phyloP scores from a whole-genome alignment of 2,329 filamentous ascomycete species.

The Cercospora citrullina region DNA sequence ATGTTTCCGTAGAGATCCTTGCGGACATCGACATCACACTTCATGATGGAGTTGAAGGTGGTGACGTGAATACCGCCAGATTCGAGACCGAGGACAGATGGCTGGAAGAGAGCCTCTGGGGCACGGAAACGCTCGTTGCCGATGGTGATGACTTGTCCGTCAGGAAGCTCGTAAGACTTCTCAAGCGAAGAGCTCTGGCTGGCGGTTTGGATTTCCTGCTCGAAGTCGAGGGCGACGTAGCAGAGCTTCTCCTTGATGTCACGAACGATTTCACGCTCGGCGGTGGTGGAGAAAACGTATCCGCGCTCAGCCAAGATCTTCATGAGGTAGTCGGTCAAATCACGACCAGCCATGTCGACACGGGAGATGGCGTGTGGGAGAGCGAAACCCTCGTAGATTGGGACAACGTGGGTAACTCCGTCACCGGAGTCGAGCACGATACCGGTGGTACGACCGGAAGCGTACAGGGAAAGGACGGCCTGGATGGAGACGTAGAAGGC shows the following conservation, averaged over 20 bases:
- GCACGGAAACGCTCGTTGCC: conserved; percentile 99
- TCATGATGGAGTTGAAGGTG: conserved; percentile 99
- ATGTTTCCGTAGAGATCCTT: conserved; percentile 99
- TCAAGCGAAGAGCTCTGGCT: conserved; percentile 98
- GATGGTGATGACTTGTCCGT: conserved; percentile 99
- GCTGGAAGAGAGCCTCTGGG: conserved; percentile 99
- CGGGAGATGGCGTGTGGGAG: conserved; percentile 99
- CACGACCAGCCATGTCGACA: conserved; percentile 99
- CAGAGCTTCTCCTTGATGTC: conserved; percentile 99
- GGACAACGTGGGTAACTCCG: conserved; percentile 99
- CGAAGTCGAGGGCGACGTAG: conserved; percentile 99
- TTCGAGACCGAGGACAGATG: conserved; percentile 96
- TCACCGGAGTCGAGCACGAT: conserved; percentile 99
- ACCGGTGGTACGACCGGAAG: conserved; percentile 99
- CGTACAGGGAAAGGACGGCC: conserved; percentile 98
- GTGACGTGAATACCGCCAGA: conserved; percentile 98
- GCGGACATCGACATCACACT: conserved; percentile 99
- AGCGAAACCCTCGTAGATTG: conserved; percentile 99
- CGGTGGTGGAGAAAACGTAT: conserved; percentile 99
- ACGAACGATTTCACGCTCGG: conserved; percentile 99
- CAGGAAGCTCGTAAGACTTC: conserved; percentile 99
- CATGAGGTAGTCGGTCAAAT: conserved; percentile 99
- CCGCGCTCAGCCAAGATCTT: conserved; percentile 99
- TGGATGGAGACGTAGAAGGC: conserved; percentile 99
- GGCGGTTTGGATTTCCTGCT: conserved; percentile 99